phyloP scores from a whole-genome alignment of 192 early-diverging fungal genomes.

The Rhizoclosmatium sp. region DNA sequence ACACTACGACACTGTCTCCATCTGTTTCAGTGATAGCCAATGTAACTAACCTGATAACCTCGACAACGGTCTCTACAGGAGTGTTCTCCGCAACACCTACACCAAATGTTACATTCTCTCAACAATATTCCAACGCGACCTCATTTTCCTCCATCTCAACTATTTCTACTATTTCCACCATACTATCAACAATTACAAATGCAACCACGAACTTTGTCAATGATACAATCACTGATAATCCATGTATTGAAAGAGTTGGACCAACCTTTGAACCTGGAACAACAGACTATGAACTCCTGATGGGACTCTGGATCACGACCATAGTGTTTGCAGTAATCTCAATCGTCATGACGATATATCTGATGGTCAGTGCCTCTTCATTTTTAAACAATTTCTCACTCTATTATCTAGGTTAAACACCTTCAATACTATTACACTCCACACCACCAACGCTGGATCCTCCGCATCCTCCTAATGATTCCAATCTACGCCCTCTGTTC shows the following conservation, averaged over 20 bases:
- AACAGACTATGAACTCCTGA: slow-evolving; percentile 28
- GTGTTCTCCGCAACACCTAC: no score
- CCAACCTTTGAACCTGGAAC: slow-evolving; percentile 44
- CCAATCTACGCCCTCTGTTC: slow-evolving; percentile 77
- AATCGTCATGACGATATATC: slow-evolving; percentile 25
- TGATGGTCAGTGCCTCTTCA: slow-evolving; percentile 7
- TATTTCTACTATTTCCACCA: neutral
- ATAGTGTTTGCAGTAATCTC: slow-evolving; percentile 36
- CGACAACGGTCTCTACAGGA: no score
- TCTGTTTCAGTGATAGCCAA: no score
- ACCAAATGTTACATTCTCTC: no score
- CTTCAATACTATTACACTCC: slow-evolving; percentile 54
- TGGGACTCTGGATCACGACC: slow-evolving; percentile 35
- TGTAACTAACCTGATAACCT: no score
- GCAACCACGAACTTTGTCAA: no score
- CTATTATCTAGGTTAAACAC: slow-evolving; percentile 37
- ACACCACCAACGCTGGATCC: slow-evolving; percentile 77
- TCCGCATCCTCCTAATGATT: slow-evolving; percentile 79
- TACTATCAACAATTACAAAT: neutral
- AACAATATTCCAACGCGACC: no score
- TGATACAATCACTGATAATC: neutral
- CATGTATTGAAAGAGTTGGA: slow-evolving; percentile 26
- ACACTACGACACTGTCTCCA: no score
- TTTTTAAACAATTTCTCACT: neutral
- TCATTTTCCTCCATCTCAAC: neutral